Conservation (phyloP, 768 basidiomycete species). For the Phlegmacium glaucopus region DNA sequence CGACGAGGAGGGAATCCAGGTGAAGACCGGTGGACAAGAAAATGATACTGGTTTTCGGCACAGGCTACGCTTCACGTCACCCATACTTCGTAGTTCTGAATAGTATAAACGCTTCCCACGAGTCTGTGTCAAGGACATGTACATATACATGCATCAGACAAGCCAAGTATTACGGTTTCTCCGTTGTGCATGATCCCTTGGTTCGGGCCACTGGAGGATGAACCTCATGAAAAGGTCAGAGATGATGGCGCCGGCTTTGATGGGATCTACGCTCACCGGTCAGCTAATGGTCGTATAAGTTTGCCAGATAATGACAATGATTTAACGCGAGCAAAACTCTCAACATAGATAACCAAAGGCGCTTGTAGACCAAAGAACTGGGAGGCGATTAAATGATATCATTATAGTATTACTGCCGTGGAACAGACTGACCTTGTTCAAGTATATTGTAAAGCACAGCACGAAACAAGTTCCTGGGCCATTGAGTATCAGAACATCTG, state of each 20-base stretch:
- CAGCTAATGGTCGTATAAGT: constrained; percentile 76
- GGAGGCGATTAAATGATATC: constrained; percentile 9
- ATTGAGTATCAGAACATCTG: constrained; percentile 84
- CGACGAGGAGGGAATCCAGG: constrained; percentile 60
- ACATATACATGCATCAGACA: not conserved
- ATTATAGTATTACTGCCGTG: not conserved
- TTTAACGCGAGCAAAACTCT: constrained; percentile 88
- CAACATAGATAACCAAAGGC: constrained; percentile 81
- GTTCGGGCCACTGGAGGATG: constrained; percentile 85
- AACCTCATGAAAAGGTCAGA: constrained; percentile 46
- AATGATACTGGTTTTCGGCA: constrained; percentile 15
- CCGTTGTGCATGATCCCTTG: constrained; percentile 22
- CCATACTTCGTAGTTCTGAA: too few relatives aligned
- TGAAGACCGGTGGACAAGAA: constrained; percentile 78
- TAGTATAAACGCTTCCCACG: not conserved
- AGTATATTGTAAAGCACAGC: constrained; percentile 64
- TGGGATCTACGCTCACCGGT: constrained; percentile 48
- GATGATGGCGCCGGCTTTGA: not conserved
- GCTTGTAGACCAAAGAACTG: constrained; percentile 75
- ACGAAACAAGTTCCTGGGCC: constrained; percentile 94
- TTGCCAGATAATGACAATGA: constrained; percentile 82
- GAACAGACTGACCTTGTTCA: constrained; percentile 56
- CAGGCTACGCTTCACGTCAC: not conserved
- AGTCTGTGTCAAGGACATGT: too few relatives aligned
- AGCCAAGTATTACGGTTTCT: constrained; percentile 25